phyloP scores from a whole-genome alignment of 2,329 filamentous ascomycete species.

The Cercospora zeina region DNA sequence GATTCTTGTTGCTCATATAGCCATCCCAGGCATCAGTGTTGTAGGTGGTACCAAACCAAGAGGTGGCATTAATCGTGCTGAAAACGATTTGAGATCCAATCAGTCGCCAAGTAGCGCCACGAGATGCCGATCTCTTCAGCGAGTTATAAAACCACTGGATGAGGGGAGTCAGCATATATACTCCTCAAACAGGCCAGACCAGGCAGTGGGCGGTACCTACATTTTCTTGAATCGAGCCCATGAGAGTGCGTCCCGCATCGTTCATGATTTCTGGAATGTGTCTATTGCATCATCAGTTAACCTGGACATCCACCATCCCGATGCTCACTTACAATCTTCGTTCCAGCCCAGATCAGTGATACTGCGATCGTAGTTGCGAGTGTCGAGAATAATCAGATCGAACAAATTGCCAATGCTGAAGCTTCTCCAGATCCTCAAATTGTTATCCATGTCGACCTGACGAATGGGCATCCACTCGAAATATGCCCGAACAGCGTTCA shows the following conservation, averaged over 20 bases:
- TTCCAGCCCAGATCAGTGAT: slow-evolving; percentile 44
- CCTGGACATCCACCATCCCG: background rate
- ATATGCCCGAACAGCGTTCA: slow-evolving; percentile 48
- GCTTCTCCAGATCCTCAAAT: slow-evolving; percentile 46
- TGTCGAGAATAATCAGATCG: slow-evolving; percentile 49
- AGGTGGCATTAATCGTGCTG: slow-evolving; percentile 53
- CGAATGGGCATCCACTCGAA: slow-evolving; percentile 50
- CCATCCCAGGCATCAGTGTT: slow-evolving; percentile 64
- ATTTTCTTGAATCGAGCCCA: slow-evolving; percentile 35
- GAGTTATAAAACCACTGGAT: slow-evolving; percentile 54
- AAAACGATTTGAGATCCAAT: slow-evolving; percentile 70
- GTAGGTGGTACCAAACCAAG: slow-evolving; percentile 40
- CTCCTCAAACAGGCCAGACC: background rate
- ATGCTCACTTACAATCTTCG: slow-evolving; percentile 13
- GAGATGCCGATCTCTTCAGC: slow-evolving; percentile 47
- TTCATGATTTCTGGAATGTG: slow-evolving; percentile 31
- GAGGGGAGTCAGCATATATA: background rate
- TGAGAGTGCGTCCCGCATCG: slow-evolving; percentile 35
- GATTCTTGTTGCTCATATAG: slow-evolving; percentile 67
- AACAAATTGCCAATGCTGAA: slow-evolving; percentile 47
- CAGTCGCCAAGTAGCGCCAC: slow-evolving; percentile 67
- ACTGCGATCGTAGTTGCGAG: slow-evolving; percentile 47
- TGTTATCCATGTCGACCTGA: slow-evolving; percentile 49
- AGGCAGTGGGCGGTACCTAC: background rate
- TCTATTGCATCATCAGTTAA: slow-evolving; percentile 9